phyloP scores from a whole-genome alignment of 352 stramenopile species.

The Globisporangium radiosum region DNA sequence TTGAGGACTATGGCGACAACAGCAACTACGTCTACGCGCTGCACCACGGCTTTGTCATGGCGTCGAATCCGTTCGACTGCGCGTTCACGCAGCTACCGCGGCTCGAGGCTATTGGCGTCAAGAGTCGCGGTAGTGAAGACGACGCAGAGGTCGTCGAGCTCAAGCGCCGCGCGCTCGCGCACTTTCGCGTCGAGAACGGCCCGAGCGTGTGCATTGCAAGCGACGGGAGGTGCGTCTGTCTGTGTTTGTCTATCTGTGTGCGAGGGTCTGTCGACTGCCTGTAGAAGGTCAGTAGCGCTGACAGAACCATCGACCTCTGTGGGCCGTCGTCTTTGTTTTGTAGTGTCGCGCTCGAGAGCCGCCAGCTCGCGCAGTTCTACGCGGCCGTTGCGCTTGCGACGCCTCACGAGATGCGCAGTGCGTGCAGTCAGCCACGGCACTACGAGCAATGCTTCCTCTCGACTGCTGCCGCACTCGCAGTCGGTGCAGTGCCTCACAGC shows the following conservation, averaged over 20 bases:
- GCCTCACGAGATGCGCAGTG: conserved; percentile 5
- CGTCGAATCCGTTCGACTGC: conserved; percentile 88
- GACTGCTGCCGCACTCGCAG: conserved; percentile 1
- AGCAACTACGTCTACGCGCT: conserved; percentile 86
- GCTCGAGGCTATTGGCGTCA: conserved; percentile 3
- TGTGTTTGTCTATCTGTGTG: not conserved
- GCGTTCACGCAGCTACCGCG: conserved; percentile 31
- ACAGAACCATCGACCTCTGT: not conserved
- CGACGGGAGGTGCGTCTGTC: conserved; percentile 18
- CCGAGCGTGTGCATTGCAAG: conserved; percentile 24
- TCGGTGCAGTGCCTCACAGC: not conserved
- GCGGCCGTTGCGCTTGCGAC: conserved; percentile 18
- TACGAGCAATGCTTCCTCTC: conserved; percentile 33
- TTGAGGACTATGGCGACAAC: conserved; percentile 96
- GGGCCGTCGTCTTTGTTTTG: not conserved
- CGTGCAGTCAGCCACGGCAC: conserved; percentile 15
- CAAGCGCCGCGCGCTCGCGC: conserved; percentile 21
- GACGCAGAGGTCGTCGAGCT: conserved; percentile 2
- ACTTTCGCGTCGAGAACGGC: conserved; percentile 27
- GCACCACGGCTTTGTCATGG: conserved; percentile 89
- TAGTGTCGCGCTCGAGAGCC: conserved; percentile 15
- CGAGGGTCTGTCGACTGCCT: too few relatives aligned
- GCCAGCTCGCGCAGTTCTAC: conserved; percentile 26
- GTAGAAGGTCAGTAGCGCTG: too few relatives aligned
- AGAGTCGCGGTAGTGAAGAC: not conserved